Conservation (phyloP, 345 rosid genomes). For the Dipteronia sinensis region DNA sequence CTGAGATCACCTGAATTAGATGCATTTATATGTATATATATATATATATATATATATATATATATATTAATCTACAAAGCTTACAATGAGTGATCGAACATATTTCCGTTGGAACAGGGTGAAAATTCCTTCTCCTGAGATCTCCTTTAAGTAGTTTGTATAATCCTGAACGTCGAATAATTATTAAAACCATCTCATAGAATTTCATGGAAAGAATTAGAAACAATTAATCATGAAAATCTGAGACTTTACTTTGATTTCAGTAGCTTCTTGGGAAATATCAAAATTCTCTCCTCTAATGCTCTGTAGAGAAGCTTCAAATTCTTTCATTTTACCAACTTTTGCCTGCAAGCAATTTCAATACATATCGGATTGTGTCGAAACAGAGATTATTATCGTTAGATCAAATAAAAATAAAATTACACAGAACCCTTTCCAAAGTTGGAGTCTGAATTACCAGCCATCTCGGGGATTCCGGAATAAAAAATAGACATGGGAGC, state of each 20-base stretch:
- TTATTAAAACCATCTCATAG: not conserved
- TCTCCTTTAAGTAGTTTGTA: constrained; percentile 17
- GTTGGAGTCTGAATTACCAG: constrained; percentile 27
- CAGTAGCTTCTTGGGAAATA: constrained; percentile 25
- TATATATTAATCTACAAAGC: not conserved
- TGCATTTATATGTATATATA: no score
- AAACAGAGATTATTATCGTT: not conserved
- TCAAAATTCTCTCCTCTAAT: constrained; percentile 35
- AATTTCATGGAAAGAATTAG: no score
- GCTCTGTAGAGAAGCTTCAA: constrained; percentile 29
- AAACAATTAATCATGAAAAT: not conserved
- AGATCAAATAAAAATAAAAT: not conserved
- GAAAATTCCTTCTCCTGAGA: constrained; percentile 25
- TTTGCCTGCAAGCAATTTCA: constrained; percentile 36
- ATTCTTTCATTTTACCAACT: constrained; percentile 33
- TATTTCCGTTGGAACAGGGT: constrained; percentile 30
- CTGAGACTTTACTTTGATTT: not conserved
- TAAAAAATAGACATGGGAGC: constrained; percentile 30
- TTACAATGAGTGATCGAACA: constrained; percentile 20
- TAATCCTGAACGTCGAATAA: constrained; percentile 26
- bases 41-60: no score
- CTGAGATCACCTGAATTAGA: no score
- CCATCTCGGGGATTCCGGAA: constrained; percentile 48
- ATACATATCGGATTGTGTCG: not conserved
- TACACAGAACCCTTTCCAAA: not conserved